These are phyloP conservation scores for Triticum monococcum DNA, from an alignment of 176 grass and related monocot genomes.

Conservation along the genomic window DNA sequence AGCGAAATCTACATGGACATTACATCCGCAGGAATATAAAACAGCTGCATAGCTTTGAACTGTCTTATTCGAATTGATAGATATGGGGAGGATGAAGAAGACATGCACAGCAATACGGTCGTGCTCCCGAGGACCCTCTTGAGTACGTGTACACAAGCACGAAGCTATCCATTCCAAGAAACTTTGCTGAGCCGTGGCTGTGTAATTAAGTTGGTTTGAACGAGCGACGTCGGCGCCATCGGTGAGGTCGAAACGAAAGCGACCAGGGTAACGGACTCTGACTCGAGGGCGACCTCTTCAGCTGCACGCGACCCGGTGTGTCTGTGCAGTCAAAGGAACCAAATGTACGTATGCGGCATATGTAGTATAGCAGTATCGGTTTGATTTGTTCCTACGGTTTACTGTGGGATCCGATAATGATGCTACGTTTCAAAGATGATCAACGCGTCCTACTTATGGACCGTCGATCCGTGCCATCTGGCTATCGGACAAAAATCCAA, in stretches of 20 bases:
- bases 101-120: background rate
- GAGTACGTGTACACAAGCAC: background rate
- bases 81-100: no score
- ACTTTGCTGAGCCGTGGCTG: background rate
- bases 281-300: conserved; percentile 7
- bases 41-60: no score
- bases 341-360: background rate
- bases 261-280: conserved; percentile 1
- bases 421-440: background rate
- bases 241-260: background rate
- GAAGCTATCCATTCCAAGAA: background rate
- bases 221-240: background rate
- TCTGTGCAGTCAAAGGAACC: background rate
- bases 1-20: no score
- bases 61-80: no score
- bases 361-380: background rate
- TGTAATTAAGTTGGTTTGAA: background rate
- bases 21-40: no score
- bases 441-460: no score
- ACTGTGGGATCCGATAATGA: no score
- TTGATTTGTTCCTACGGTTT: no score
- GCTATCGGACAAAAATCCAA: background rate
- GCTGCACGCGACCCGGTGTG: background rate
- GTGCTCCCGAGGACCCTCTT: background rate
- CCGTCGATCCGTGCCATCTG: no score